Conservation (phyloP, 78 protist species). For the Protostelium mycophagum region DNA sequence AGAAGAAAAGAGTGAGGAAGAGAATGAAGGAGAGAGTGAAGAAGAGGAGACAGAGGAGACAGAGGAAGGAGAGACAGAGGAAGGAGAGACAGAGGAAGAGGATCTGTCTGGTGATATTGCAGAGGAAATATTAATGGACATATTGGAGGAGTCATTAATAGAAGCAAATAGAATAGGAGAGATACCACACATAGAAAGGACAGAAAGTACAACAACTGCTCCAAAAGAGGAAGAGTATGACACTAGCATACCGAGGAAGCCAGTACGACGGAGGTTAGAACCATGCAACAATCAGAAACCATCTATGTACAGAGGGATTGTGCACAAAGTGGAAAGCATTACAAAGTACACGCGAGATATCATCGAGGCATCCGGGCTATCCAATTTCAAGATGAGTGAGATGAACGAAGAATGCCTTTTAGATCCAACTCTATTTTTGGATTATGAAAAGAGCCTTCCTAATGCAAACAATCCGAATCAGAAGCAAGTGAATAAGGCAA, state of each 20-base stretch:
- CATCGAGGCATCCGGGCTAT: neutral
- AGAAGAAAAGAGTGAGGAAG: too few relatives aligned
- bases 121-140: neutral
- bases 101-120: neutral
- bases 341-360: neutral
- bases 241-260: too few relatives aligned
- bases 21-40: neutral
- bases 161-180: neutral
- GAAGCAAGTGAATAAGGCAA: neutral
- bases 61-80: neutral
- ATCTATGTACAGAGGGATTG: neutral
- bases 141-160: neutral
- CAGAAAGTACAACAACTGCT: too few relatives aligned
- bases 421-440: neutral
- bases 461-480: neutral
- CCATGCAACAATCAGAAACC: neutral
- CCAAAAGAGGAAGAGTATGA: too few relatives aligned
- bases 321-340: neutral
- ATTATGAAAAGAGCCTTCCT: neutral
- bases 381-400: neutral
- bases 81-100: neutral
- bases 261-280: neutral
- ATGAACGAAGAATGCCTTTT: neutral
- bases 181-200: too few relatives aligned
- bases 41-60: neutral